Percentiles rank a stretch among this genome's conserved stretches.
Evolutionary conservation across 768 basidiomycete species (phyloP).

Genomic region (Tubosaeta sp.): DNA sequence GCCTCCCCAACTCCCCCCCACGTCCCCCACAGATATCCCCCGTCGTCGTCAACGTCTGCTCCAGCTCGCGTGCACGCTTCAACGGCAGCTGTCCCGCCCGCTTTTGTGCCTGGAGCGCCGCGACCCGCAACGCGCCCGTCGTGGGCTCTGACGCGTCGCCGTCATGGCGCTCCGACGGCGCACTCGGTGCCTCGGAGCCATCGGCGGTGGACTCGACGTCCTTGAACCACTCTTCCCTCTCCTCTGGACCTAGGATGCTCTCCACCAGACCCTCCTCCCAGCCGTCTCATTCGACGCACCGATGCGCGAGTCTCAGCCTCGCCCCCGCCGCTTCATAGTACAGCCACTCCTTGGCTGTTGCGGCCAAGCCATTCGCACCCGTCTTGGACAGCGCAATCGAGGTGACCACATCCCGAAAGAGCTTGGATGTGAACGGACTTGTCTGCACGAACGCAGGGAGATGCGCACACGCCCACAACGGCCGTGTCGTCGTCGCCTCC

Average conservation of each 20-base stretch:
- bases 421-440: slow-evolving; percentile 67
- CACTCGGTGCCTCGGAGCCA: slow-evolving; percentile 17
- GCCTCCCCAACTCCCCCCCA: slow-evolving; percentile 70
- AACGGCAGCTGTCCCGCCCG: slow-evolving; percentile 47
- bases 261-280: slow-evolving; percentile 85
- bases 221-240: slow-evolving; percentile 66
- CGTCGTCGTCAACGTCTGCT: slow-evolving; percentile 64
- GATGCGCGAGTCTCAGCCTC: slow-evolving; percentile 70
- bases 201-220: slow-evolving; percentile 29
- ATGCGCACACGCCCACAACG: slow-evolving; percentile 82
- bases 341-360: slow-evolving; percentile 66
- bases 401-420: slow-evolving; percentile 64
- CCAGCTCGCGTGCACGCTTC: slow-evolving; percentile 59
- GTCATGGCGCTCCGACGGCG: not conserved
- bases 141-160: slow-evolving; percentile 11
- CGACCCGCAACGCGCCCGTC: slow-evolving; percentile 19
- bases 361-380: slow-evolving; percentile 33
- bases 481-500: slow-evolving; percentile 87
- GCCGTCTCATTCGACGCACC: slow-evolving; percentile 84
- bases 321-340: slow-evolving; percentile 64
- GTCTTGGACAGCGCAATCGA: slow-evolving; percentile 36
- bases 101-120: slow-evolving; percentile 30
- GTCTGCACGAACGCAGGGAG: slow-evolving; percentile 75
- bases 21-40: slow-evolving; percentile 78
- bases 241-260: slow-evolving; percentile 69